Conservation (phyloP, 1,284 basidiomycete species). For the Lignosus rhinocerotis region DNA sequence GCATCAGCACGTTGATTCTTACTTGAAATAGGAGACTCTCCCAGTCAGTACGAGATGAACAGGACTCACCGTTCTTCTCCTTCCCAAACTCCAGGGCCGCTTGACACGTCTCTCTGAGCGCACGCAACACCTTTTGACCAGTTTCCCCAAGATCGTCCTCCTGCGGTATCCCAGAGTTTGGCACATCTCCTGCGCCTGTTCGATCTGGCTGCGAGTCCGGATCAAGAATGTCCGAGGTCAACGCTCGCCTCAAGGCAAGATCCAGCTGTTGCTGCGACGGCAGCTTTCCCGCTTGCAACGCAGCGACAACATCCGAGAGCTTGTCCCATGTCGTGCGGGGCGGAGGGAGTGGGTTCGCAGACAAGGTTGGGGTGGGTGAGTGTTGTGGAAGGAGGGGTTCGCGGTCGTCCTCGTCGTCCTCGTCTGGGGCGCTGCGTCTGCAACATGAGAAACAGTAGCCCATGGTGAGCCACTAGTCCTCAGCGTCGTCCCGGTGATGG, state of each 20-base stretch:
- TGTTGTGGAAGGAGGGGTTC: conserved; percentile 4
- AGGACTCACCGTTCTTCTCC: conserved; percentile 49
- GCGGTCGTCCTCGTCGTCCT: too few relatives aligned
- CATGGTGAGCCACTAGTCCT: conserved; percentile 4
- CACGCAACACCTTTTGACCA: conserved; percentile 36
- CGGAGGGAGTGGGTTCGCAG: not conserved
- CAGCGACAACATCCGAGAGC: conserved; percentile 42
- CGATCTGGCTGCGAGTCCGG: conserved; percentile 6
- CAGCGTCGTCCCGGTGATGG: too few relatives aligned
- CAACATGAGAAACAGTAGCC: conserved; percentile 20
- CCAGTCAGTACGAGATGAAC: not conserved
- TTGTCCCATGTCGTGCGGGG: conserved; percentile 34
- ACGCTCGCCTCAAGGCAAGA: conserved; percentile 31
- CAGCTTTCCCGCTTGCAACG: conserved; percentile 47
- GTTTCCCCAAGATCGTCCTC: conserved; percentile 35
- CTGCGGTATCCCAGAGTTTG: not conserved
- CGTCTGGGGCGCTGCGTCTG: conserved; percentile 2
- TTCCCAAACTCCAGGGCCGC: conserved; percentile 41
- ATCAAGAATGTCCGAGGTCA: conserved; percentile 39
- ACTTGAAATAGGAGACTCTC: not conserved
- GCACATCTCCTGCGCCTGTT: not conserved
- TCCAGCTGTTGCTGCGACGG: conserved; percentile 49
- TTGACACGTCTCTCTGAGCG: conserved; percentile 38
- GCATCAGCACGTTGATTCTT: not conserved
- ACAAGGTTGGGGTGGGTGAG: not conserved